phyloP scores from a whole-genome alignment of 2,329 filamentous ascomycete species.

The Alternaria ethzedia region DNA sequence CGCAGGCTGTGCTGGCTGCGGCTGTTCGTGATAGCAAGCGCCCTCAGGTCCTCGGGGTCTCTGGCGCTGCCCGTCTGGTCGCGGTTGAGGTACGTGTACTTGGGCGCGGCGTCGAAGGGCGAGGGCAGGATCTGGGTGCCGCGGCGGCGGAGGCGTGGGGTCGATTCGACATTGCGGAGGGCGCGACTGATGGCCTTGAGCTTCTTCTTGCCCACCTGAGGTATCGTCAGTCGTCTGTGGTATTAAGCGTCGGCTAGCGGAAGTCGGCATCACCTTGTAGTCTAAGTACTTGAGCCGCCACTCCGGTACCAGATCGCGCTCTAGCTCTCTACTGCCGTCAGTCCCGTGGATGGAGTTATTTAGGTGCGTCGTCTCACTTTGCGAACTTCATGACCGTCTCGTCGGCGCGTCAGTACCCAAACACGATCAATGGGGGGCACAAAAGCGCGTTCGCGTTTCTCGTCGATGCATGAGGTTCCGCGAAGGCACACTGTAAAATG shows the following conservation, averaged over 20 bases:
- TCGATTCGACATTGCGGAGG: conserved; percentile 66
- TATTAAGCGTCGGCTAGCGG: conserved; percentile 12
- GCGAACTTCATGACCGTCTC: conserved; percentile 63
- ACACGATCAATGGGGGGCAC: not conserved
- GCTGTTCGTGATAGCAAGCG: conserved; percentile 33
- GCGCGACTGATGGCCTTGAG: conserved; percentile 82
- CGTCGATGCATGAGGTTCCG: not conserved
- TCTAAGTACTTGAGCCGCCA: conserved; percentile 94
- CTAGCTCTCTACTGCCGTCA: conserved; percentile 68
- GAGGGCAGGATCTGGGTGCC: conserved; percentile 42
- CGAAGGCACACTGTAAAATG: not conserved
- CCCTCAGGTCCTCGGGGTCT: conserved; percentile 33
- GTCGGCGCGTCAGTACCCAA: conserved; percentile 15
- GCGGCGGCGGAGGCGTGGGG: conserved; percentile 51
- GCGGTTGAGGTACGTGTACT: conserved; percentile 52
- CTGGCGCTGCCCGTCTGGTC: conserved; percentile 22
- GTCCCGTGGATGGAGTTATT: not conserved
- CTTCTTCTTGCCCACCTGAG: conserved; percentile 80
- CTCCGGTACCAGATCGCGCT: conserved; percentile 88
- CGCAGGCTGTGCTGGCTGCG: conserved; percentile 25
- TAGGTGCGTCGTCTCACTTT: conserved; percentile 56
- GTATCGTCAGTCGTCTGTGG: conserved; percentile 9
- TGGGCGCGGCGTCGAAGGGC: conserved; percentile 46
- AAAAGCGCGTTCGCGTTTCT: not conserved
- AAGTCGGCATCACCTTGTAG: conserved; percentile 72